Percentiles rank a stretch among this genome's conserved stretches.
phyloP scores from a whole-genome alignment of 2,329 filamentous ascomycete genomes.

The Diaporthe longicolla region DNA sequence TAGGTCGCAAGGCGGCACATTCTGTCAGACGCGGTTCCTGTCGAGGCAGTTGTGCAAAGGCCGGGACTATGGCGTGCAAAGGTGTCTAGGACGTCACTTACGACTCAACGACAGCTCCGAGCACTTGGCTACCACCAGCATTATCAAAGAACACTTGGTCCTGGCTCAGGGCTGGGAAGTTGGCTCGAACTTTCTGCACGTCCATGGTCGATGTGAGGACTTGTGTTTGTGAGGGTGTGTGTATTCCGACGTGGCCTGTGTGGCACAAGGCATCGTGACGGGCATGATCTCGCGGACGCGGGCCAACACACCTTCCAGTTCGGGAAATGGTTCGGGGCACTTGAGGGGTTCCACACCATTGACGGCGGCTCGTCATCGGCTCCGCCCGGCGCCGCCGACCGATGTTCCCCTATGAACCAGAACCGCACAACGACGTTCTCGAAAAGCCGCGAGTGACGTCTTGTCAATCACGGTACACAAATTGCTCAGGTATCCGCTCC shows the following conservation, averaged over 20 bases:
- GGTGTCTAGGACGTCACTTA: constrained; percentile 54
- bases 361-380: constrained; percentile 33
- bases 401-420: background rate
- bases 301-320: constrained; percentile 30
- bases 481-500: no score
- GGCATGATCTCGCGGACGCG: constrained; percentile 22
- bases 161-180: constrained; percentile 77
- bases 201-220: constrained; percentile 56
- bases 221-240: background rate
- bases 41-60: background rate
- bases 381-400: constrained; percentile 25
- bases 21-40: background rate
- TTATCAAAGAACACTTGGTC: constrained; percentile 82
- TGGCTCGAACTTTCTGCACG: constrained; percentile 67
- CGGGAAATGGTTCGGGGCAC: constrained; percentile 21
- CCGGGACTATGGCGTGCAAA: background rate
- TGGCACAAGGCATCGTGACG: constrained; percentile 9
- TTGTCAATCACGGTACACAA: no score
- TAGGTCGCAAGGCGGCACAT: constrained; percentile 48
- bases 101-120: constrained; percentile 77
- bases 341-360: constrained; percentile 18
- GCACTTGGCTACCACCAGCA: constrained; percentile 80
- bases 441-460: background rate
- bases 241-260: background rate
- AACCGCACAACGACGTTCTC: no score